Evolutionary conservation across 768 basidiomycete species (phyloP).

Genomic region (Phlegmacium glaucopus): DNA sequence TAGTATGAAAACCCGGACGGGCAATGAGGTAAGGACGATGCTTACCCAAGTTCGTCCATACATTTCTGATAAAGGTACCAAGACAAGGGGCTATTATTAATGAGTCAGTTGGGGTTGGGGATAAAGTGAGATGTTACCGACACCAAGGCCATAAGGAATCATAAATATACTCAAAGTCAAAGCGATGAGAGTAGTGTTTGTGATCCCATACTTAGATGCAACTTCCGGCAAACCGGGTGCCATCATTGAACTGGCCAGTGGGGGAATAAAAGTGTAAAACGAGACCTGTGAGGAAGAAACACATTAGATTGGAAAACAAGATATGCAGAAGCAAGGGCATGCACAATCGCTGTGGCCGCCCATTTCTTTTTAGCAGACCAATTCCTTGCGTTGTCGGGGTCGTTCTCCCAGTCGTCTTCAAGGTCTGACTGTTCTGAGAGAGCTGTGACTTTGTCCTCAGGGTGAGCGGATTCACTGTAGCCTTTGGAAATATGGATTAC

Average conservation of each 20-base stretch:
- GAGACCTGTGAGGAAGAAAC: slow-evolving; percentile 30
- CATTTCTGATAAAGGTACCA: slow-evolving; percentile 68
- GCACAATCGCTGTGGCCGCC: slow-evolving; percentile 47
- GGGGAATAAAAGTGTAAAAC: slow-evolving; percentile 35
- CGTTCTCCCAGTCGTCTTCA: slow-evolving; percentile 54
- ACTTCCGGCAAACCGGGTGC: slow-evolving; percentile 62
- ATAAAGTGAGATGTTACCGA: slow-evolving; percentile 8
- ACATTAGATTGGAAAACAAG: background rate
- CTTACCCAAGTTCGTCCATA: slow-evolving; percentile 73
- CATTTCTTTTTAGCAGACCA: slow-evolving; percentile 59
- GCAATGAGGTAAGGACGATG: too few species aligned
- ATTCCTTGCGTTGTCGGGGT: slow-evolving; percentile 61
- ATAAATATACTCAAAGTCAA: slow-evolving; percentile 64
- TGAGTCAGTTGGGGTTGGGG: slow-evolving; percentile 22
- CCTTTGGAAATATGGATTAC: slow-evolving; percentile 22
- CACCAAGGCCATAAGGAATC: slow-evolving; percentile 58
- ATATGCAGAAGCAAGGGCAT: slow-evolving; percentile 15
- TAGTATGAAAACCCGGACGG: too few species aligned
- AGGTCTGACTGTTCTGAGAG: slow-evolving; percentile 29
- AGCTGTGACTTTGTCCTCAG: slow-evolving; percentile 34
- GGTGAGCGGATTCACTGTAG: slow-evolving; percentile 23
- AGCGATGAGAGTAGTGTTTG: slow-evolving; percentile 46
- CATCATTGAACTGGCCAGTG: slow-evolving; percentile 46
- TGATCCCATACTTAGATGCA: slow-evolving; percentile 48
- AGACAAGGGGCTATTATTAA: slow-evolving; percentile 46